phyloP scores from a whole-genome alignment of 2,329 filamentous ascomycete genomes.

The Fusarium mangiferae region DNA sequence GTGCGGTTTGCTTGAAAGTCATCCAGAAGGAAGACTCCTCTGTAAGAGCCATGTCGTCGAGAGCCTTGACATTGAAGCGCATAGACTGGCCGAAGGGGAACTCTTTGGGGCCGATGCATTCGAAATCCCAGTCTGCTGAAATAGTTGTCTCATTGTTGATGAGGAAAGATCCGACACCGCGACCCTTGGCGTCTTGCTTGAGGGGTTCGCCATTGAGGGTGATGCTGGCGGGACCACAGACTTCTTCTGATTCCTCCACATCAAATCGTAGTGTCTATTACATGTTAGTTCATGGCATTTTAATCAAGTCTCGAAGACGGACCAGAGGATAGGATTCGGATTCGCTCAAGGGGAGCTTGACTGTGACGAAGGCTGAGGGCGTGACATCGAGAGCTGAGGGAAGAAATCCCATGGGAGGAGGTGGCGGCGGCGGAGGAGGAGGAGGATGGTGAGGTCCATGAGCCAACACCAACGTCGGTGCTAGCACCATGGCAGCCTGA shows the following conservation, averaged over 20 bases:
- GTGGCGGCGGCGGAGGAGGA: slow-evolving; percentile 14
- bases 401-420: slow-evolving; percentile 27
- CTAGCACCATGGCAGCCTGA: slow-evolving; percentile 44
- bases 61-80: slow-evolving; percentile 54
- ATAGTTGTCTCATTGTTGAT: slow-evolving; percentile 52
- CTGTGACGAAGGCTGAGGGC: slow-evolving; percentile 36
- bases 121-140: slow-evolving; percentile 59
- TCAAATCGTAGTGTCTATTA: slow-evolving; percentile 55
- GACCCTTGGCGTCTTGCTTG: slow-evolving; percentile 51
- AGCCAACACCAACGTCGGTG: slow-evolving; percentile 37
- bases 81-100: slow-evolving; percentile 56
- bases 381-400: slow-evolving; percentile 31
- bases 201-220: slow-evolving; percentile 59
- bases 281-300: slow-evolving; percentile 6
- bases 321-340: slow-evolving; percentile 38
- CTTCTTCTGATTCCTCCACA: slow-evolving; percentile 56
- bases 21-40: slow-evolving; percentile 54
- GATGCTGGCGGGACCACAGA: slow-evolving; percentile 59
- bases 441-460: slow-evolving; percentile 33
- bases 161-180: slow-evolving; percentile 55
- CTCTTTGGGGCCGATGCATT: slow-evolving; percentile 54
- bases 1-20: slow-evolving; percentile 58
- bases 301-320: background rate
- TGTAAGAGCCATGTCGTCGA: slow-evolving; percentile 54
- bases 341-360: slow-evolving; percentile 30